Evolutionary conservation across 2,329 filamentous ascomycete species (phyloP), one percentile per base, ranked within the genome.

Genomic region (Cercospora beticola): DNA sequence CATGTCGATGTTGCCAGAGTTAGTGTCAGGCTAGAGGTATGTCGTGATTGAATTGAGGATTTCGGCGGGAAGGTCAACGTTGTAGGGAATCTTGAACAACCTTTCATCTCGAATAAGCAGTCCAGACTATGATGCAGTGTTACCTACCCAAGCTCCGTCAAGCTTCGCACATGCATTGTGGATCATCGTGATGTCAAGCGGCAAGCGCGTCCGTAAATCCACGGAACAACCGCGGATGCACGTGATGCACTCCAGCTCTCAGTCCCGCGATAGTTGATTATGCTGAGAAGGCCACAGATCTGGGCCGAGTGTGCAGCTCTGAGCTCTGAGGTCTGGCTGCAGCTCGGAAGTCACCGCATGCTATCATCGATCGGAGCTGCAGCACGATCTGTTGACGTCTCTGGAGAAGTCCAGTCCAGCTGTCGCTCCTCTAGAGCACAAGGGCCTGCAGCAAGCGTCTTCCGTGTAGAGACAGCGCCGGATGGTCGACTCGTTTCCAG

Each of bases 171-270:
- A 49, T 62, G 26, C 46, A 46, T 10, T 28, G 52, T 40, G 33
- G 63, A 64, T 68, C 63, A 66, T 66, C 33, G 67, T 68, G 67
- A 68, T 63, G 61, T 68, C 67, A 68, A 62, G 57, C 59, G 18
- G 63, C 58, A 36, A 28, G 16, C 36, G 56, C 46, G 31, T 54
- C 52, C 26, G 30, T 21, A n/a, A 30, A 12, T 52, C 16, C 64
- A 23, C 57, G 64, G 57, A 40, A 40, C 10, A 16, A 28, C 18
- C 31, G 18, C 43, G 43, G 3, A 10, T 10, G 26, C 65, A 66
- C 64, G 64, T 66, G 64, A 28, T 26, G 21, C 12, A 26, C 12
- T 49, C 18, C 21, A 65, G 23, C 16, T 40, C 10, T 30, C 14
- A 3, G 5, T 28, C 26, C 26, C n/a, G 54, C 7, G 30, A 33